A percentile compares a stretch with the other conserved stretches of the same genome.
These are phyloP conservation scores for Solanum chilense DNA, from an alignment of 257 asterid genomes.

Conservation along the genomic window DNA sequence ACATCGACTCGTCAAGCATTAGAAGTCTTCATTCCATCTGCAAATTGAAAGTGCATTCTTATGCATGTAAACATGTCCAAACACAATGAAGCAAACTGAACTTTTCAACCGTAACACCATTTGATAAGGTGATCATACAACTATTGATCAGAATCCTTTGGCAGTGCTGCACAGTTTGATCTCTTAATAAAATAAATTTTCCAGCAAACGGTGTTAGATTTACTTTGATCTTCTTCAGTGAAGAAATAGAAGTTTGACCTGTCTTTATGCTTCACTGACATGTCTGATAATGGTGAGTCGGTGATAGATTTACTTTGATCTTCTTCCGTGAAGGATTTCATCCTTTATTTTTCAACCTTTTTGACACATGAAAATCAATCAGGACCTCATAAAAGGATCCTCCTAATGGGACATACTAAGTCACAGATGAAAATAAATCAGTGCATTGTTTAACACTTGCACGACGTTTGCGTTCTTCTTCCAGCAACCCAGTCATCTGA, in stretches of 20 bases:
- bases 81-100: neutral
- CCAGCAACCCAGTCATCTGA: conserved; percentile 62
- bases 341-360: conserved; percentile 47
- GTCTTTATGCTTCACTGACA: conserved; percentile 6
- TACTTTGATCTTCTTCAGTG: too few species aligned
- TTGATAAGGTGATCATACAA: neutral
- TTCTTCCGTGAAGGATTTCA: conserved; percentile 25
- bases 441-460: conserved; percentile 49
- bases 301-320: conserved; percentile 14
- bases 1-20: neutral
- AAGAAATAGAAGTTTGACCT: neutral
- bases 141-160: neutral
- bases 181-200: neutral
- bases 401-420: neutral
- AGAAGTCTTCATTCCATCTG: neutral
- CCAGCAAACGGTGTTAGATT: neutral
- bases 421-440: neutral
- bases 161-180: neutral
- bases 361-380: conserved; percentile 1
- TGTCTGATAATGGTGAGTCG: conserved; percentile 3
- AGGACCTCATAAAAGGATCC: neutral
- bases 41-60: neutral
- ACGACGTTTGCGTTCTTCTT: conserved; percentile 84
- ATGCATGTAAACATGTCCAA: neutral
- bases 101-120: neutral